A percentile compares a stretch with the other conserved stretches of the same genome.
Conservation (phyloP, 176 grass and related monocot species). For the Oryza officinalis region DNA sequence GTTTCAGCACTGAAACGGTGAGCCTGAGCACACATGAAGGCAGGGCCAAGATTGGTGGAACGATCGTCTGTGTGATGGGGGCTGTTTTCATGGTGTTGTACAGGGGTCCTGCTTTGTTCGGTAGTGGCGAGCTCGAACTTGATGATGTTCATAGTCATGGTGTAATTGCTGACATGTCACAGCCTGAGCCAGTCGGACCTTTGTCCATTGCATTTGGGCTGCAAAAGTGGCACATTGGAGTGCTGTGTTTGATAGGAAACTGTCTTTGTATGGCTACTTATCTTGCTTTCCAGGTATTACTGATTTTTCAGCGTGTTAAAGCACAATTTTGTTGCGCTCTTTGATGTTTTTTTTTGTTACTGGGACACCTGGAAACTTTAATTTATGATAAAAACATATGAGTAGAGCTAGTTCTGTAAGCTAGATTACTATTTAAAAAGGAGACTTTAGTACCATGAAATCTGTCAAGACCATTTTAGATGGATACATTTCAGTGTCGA, state of each 20-base stretch:
- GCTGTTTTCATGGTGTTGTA: conserved; percentile 88
- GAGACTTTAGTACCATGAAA: neutral
- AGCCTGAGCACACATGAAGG: conserved; percentile 63
- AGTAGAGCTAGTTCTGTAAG: neutral
- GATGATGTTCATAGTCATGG: conserved; percentile 39
- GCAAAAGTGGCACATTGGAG: conserved; percentile 81
- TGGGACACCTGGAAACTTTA: neutral
- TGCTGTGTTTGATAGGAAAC: conserved; percentile 90
- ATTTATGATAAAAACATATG: neutral
- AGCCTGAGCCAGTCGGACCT: conserved; percentile 55
- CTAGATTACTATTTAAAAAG: neutral
- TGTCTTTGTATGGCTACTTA: conserved; percentile 87
- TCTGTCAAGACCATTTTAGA: neutral
- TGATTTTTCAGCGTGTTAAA: conserved; percentile 8
- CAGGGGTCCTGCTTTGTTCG: conserved; percentile 68
- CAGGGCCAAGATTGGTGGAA: conserved; percentile 67
- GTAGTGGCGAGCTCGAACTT: conserved; percentile 46
- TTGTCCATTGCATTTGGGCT: conserved; percentile 51
- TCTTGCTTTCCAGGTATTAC: conserved; percentile 89
- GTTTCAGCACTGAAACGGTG: conserved; percentile 73
- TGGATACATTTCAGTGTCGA: conserved; percentile 17
- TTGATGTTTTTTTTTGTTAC: neutral
- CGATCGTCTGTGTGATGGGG: conserved; percentile 72
- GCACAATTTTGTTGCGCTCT: neutral
- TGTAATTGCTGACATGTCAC: conserved; percentile 55